Conservation (phyloP, 148 eudicot species). For the Nyssa sinensis region DNA sequence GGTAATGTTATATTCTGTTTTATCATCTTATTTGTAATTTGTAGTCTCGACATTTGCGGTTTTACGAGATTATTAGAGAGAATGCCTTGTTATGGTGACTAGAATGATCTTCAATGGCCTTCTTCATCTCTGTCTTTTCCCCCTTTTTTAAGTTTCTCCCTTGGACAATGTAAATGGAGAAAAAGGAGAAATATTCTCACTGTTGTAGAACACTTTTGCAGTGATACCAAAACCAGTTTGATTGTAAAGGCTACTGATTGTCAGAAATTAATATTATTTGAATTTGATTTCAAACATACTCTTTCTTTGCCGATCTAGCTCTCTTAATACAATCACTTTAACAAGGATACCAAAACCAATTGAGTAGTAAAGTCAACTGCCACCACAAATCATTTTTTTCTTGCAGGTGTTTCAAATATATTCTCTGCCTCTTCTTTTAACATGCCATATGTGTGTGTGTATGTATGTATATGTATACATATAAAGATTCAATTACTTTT, state of each 20-base stretch:
- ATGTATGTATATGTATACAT: not conserved
- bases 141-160: no score
- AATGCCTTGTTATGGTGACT: no score
- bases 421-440: not conserved
- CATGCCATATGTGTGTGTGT: not conserved
- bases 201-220: not conserved
- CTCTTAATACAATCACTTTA: no score
- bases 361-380: not conserved
- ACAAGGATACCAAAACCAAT: slow-evolving; percentile 9
- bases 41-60: no score
- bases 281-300: not conserved
- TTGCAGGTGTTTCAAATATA: not conserved
- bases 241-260: slow-evolving; percentile 11
- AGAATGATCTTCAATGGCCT: no score
- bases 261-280: not conserved
- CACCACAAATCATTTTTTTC: not conserved
- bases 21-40: not conserved
- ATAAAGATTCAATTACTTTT: not conserved
- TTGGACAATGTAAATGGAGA: not conserved
- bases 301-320: not conserved
- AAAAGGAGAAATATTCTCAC: not conserved
- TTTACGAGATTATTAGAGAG: no score
- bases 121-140: no score
- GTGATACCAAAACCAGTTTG: slow-evolving; percentile 18
- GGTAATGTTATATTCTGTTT: slow-evolving; percentile 41